A percentile compares a stretch with the other conserved stretches of the same genome.
Evolutionary conservation across 371 early-diverging fungal genomes (phyloP).

Genomic region (Rhizopus delemar): DNA sequence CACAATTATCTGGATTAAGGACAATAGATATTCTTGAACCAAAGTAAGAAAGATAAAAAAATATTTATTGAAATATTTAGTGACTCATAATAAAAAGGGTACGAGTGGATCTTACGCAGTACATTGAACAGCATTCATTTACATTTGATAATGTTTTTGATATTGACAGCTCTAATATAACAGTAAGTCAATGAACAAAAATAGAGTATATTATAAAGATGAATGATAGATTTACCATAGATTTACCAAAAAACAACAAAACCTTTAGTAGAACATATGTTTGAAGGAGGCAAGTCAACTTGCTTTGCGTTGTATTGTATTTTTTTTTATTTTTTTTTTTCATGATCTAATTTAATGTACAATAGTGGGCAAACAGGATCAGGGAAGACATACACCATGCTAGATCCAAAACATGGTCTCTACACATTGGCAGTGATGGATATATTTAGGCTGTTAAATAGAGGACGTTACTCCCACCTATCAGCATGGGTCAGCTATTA

Average conservation of each 20-base stretch:
- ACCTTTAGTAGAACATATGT: slow-evolving; percentile 88
- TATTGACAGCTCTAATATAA: slow-evolving; percentile 68
- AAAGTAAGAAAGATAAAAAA: slow-evolving; percentile 57
- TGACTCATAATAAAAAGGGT: slow-evolving; percentile 49
- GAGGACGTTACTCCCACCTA: slow-evolving; percentile 69
- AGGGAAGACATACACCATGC: slow-evolving; percentile 99
- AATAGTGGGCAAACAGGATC: slow-evolving; percentile 90
- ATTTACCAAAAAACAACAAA: slow-evolving; percentile 78
- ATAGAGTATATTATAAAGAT: background rate
- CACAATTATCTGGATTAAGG: slow-evolving; percentile 62
- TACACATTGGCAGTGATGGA: slow-evolving; percentile 91
- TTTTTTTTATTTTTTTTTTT: background rate
- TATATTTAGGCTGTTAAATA: slow-evolving; percentile 77
- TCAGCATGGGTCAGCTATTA: slow-evolving; percentile 87
- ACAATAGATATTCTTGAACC: slow-evolving; percentile 86
- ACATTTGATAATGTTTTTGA: slow-evolving; percentile 97
- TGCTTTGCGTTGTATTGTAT: slow-evolving; percentile 90
- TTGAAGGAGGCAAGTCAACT: slow-evolving; percentile 92
- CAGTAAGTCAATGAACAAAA: slow-evolving; percentile 70
- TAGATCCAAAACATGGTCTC: slow-evolving; percentile 80
- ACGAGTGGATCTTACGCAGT: slow-evolving; percentile 93
- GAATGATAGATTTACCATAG: slow-evolving; percentile 4
- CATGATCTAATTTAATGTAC: background rate
- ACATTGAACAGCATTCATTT: slow-evolving; percentile 92
- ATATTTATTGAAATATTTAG: background rate